Percentiles rank a stretch among this genome's conserved stretches.
Conservation (phyloP, 768 basidiomycete species). For the Calvatia gigantea region DNA sequence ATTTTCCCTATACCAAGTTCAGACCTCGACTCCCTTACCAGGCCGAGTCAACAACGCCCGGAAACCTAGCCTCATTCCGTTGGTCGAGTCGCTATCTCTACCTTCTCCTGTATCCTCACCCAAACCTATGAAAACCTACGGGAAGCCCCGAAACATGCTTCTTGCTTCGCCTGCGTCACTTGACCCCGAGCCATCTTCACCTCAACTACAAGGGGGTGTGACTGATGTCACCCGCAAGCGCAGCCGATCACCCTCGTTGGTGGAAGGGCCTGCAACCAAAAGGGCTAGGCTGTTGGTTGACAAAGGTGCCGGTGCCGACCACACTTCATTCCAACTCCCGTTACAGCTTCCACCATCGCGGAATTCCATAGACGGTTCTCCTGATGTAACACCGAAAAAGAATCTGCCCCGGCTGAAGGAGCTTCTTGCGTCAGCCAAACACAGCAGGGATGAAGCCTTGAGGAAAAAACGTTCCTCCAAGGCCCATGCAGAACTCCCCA, state of each 20-base stretch:
- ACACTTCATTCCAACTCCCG: too few species aligned
- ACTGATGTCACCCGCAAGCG: neutral
- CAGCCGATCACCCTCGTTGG: neutral
- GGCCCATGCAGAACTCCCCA: neutral
- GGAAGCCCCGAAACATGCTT: neutral
- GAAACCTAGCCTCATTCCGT: neutral
- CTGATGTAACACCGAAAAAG: too few species aligned
- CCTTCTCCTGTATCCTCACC: slow-evolving; percentile 23
- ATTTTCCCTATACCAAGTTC: slow-evolving; percentile 45
- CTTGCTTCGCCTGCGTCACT: neutral
- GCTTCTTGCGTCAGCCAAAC: slow-evolving; percentile 35
- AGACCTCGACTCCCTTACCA: slow-evolving; percentile 48
- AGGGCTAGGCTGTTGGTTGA: neutral
- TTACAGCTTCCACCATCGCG: neutral
- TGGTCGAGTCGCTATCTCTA: slow-evolving; percentile 24
- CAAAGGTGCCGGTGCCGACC: too few species aligned
- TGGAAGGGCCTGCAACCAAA: neutral
- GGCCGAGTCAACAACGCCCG: neutral
- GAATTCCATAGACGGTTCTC: too few species aligned
- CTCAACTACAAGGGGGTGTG: neutral
- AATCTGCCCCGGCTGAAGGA: slow-evolving; percentile 33
- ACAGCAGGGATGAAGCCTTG: slow-evolving; percentile 8
- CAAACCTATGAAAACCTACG: neutral
- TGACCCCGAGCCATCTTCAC: neutral
- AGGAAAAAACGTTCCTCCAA: neutral